phyloP scores from a whole-genome alignment of 345 rosid genomes.

The Diplotaxis tenuifolia region DNA sequence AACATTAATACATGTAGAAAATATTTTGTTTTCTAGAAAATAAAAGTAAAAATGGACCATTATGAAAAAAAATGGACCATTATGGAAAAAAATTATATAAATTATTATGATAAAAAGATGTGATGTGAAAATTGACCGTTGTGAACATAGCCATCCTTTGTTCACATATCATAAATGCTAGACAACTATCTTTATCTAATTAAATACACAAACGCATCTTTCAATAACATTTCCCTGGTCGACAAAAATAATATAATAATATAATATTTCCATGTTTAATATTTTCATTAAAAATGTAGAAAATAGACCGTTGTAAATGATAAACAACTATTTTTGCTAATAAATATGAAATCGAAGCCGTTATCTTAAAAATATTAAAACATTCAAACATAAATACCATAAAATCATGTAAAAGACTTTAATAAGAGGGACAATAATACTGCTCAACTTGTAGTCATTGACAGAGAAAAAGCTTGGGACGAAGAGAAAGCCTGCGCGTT shows the following conservation, averaged over 20 bases:
- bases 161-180: too few species aligned
- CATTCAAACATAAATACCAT: conserved; percentile 9
- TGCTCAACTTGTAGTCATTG: conserved; percentile 19
- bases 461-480: conserved; percentile 28
- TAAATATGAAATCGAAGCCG: background rate
- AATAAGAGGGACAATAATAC: conserved; percentile 8
- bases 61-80: background rate
- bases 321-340: background rate
- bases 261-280: too few species aligned
- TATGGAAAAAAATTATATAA: too few species aligned
- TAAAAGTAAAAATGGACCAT: background rate
- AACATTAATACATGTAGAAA: background rate
- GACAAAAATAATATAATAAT: too few species aligned
- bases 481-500: conserved; percentile 34
- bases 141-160: too few species aligned
- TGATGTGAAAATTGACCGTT: too few species aligned
- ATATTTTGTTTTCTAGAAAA: background rate
- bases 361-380: background rate
- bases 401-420: conserved; percentile 23
- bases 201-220: too few species aligned
- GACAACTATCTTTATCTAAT: too few species aligned
- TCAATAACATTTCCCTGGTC: too few species aligned
- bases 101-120: too few species aligned
- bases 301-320: conserved; percentile 20
- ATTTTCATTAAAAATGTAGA: too few species aligned